phyloP scores from a whole-genome alignment of 495 filamentous ascomycete species.

The Trichoderma virens region DNA sequence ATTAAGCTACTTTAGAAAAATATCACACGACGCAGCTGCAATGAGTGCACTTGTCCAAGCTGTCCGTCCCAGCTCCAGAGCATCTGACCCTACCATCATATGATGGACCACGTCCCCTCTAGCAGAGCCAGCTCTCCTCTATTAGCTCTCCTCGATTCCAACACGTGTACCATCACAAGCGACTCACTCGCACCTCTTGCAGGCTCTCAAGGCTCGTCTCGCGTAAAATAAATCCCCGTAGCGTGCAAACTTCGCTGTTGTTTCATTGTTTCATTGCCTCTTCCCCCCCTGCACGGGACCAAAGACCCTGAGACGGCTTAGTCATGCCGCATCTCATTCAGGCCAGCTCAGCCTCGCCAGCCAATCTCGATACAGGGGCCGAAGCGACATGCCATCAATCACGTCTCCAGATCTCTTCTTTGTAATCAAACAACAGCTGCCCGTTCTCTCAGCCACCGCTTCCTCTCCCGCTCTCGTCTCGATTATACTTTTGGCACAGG shows the following conservation, averaged over 20 bases:
- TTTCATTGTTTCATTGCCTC: neutral
- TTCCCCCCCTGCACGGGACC: neutral
- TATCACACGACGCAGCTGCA: no score
- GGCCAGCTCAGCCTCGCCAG: conserved; percentile 8
- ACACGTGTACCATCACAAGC: no score
- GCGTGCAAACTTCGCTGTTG: neutral
- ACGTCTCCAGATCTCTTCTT: conserved; percentile 7
- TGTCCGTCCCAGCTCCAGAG: no score
- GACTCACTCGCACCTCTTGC: no score
- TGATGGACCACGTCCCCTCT: no score
- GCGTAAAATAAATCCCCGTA: neutral
- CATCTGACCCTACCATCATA: no score
- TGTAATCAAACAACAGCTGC: conserved; percentile 2
- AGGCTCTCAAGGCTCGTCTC: no score
- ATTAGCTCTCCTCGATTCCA: no score
- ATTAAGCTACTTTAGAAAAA: no score
- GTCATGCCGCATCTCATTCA: neutral
- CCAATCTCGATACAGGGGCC: conserved; percentile 8
- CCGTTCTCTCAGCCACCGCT: neutral
- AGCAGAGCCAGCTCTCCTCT: no score
- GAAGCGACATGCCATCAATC: conserved; percentile 5
- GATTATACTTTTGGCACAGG: neutral
- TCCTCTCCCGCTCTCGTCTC: neutral
- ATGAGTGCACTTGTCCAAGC: no score
- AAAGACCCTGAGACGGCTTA: neutral